Base-by-base conservation (phyloP, 2,329 filamentous ascomycete genomes). In the Trichoderma sp. region DNA sequence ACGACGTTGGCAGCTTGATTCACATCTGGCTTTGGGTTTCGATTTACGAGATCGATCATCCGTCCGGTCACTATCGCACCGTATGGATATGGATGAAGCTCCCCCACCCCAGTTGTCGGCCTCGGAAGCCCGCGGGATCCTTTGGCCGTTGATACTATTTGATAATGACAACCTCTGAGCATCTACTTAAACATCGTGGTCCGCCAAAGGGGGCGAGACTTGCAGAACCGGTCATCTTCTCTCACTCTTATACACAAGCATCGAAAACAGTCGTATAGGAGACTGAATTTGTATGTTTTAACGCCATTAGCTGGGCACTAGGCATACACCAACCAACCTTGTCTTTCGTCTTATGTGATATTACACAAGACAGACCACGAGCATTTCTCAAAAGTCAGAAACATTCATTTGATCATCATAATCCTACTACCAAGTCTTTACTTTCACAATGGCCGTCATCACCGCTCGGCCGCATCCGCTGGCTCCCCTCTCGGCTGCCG, bases 401-500 rank as follows among this genome's bases (percentile, higher is more conserved):
- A 14, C 4, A 21, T 43, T 16, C 26, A 32, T 66, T 28, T 24
- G n/a, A 4, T 1, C 8, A 46, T 28, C 7, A 13, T 24, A 26
- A 28, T 28, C 18, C 26, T 13, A 51, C 14, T n/a, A 3, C 16
- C 24, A n/a, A 18, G 21, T 43, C 21, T 24, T n/a, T 49, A 14
- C 39, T 51, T 18, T 14, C 26, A 66, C 54, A 66, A 66, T 66
- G 64, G 54, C 64, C n/a, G 54, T 51, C 37, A 34, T 63, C 32
- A 64, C 61, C 60, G 49, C 68, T 34, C 58, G 21, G 8, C 72
- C 74, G n/a, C 80, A 81, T 69, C 86, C 86, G 18, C 80, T 88
- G 52, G 80, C 83, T 39, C 83, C 81, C 54, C 81, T 89, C 56
- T 82, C 79, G 18, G 72, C 79, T 30, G 79, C 81, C n/a, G 86